Percentiles rank a stretch among this genome's conserved stretches.
Evolutionary conservation across 768 basidiomycete genomes (phyloP).

Genomic region (Termitomyces sp.): DNA sequence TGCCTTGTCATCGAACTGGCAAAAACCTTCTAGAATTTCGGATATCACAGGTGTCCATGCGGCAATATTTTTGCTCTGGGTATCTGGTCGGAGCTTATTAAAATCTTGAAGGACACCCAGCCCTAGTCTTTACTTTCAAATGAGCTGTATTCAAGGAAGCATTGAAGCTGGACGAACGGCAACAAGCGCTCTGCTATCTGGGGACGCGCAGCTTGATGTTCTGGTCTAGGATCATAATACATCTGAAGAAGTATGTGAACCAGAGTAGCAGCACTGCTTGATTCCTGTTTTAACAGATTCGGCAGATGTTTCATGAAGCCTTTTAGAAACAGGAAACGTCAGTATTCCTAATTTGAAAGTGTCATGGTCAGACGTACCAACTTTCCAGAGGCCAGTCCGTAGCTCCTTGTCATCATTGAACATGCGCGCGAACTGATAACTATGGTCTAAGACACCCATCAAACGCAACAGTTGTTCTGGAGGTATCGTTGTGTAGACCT

Average conservation of each 20-base stretch:
- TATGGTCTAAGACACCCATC: slow-evolving; percentile 95
- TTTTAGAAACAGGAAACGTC: slow-evolving; percentile 24
- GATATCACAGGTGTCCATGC: slow-evolving; percentile 99
- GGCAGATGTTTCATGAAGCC: slow-evolving; percentile 99
- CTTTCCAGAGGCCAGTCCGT: slow-evolving; percentile 98
- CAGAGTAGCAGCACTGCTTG: slow-evolving; percentile 91
- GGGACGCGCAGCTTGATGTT: slow-evolving; percentile 78
- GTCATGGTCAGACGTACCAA: slow-evolving; percentile 59
- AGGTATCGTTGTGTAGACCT: slow-evolving; percentile 90
- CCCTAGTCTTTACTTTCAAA: slow-evolving; percentile 54
- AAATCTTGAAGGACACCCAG: slow-evolving; percentile 89
- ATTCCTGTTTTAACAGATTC: slow-evolving; percentile 96
- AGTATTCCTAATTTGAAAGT: neutral
- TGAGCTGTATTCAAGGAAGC: slow-evolving; percentile 7
- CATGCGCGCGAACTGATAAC: slow-evolving; percentile 93
- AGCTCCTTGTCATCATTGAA: slow-evolving; percentile 99
- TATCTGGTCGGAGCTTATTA: slow-evolving; percentile 82
- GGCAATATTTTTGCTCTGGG: slow-evolving; percentile 89
- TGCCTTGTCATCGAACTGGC: slow-evolving; percentile 83
- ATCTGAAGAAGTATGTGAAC: slow-evolving; percentile 89
- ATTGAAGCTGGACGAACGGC: slow-evolving; percentile 43
- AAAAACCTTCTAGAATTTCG: slow-evolving; percentile 88
- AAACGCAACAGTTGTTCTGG: slow-evolving; percentile 88
- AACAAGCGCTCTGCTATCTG: slow-evolving; percentile 72
- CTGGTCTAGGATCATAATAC: slow-evolving; percentile 89